Evolutionary conservation across 768 basidiomycete genomes (phyloP), one percentile per base, ranked within the genome.

Genomic region (Dendrothele bispora): DNA sequence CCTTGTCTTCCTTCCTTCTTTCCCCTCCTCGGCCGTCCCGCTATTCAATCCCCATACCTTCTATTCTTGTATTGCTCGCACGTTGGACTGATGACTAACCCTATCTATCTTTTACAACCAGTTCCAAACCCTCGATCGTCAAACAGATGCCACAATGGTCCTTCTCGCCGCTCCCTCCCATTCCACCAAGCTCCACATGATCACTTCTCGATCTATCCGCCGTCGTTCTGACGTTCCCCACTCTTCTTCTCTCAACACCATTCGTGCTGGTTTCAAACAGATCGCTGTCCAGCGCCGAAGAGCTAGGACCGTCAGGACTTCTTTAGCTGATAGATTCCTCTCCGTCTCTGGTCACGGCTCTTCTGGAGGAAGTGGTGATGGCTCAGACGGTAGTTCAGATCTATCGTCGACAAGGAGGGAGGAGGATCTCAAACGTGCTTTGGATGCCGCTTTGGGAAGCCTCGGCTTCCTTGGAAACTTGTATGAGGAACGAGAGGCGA

Each of bases 71-170:
- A 15, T 35, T 35, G 20, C 7, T 35, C 34, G 34, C 20, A 15
- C 20, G 34, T 18, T 15, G 21, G 27, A 22, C 27, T 52, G 41
- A 43, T 35, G 39, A 46, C 30, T 41, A 40, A 43, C 37, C 12
- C 18, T 47, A n/a, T n/a, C n/a, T 66, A 35, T 18, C 38, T 14
- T 52, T 46, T 35, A 21, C 52, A 27, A 51, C 24, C 54, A 91
- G 88, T 86, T 91, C 74, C 84, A 88, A 67, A 75, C 75, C 26
- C 67, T 91, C 25, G 88, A 91, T 66, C 76, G 86, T 36, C 86
- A 90, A 62, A 91, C 89, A 3, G 89, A 91, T 54, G 75, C 88
- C 8, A 90, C 86, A 0, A 75, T 91, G 70, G 65, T 91, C 21
- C 66, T 91, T 0, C 67, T 91, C 21, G 88, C 88, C 4, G 78